Conservation (phyloP, 2,329 filamentous ascomycete species). For the Furcasterigmium furcatum region DNA sequence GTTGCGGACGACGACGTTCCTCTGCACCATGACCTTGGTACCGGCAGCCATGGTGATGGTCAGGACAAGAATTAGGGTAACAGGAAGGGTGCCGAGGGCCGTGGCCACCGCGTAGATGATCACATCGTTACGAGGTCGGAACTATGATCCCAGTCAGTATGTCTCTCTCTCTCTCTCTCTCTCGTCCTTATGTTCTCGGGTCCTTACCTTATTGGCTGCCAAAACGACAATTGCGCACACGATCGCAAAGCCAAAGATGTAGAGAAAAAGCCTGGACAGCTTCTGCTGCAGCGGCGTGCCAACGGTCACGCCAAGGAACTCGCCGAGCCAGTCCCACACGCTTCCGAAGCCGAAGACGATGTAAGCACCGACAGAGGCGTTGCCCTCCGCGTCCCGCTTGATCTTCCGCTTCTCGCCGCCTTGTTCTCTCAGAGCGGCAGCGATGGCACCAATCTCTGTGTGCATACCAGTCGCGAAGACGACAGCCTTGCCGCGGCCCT, state of each 20-base stretch:
- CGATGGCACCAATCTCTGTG: slow-evolving; percentile 58
- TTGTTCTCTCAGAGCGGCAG: slow-evolving; percentile 30
- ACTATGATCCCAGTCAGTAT: slow-evolving; percentile 10
- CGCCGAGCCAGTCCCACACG: slow-evolving; percentile 15
- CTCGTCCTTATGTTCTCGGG: not conserved
- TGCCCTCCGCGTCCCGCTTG: not conserved
- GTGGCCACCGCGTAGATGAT: slow-evolving; percentile 35
- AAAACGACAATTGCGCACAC: slow-evolving; percentile 35
- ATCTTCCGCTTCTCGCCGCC: slow-evolving; percentile 1
- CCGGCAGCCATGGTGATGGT: slow-evolving; percentile 53
- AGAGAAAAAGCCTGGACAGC: slow-evolving; percentile 62
- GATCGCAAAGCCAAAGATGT: slow-evolving; percentile 56
- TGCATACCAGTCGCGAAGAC: slow-evolving; percentile 58
- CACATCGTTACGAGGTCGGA: slow-evolving; percentile 26
- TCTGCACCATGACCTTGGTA: slow-evolving; percentile 41
- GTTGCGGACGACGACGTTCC: slow-evolving; percentile 45
- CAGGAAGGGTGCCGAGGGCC: slow-evolving; percentile 41
- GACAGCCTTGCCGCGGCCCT: slow-evolving; percentile 55
- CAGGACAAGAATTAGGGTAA: slow-evolving; percentile 41
- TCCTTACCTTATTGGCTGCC: slow-evolving; percentile 23
- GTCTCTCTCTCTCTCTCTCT: not conserved
- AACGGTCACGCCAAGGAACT: slow-evolving; percentile 43
- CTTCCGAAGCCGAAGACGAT: slow-evolving; percentile 3
- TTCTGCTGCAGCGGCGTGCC: slow-evolving; percentile 69
- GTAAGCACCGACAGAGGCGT: not conserved